These are phyloP conservation scores for Skeletonema tropicum DNA, from an alignment of 108 stramenopile genomes.

Conservation along the genomic window DNA sequence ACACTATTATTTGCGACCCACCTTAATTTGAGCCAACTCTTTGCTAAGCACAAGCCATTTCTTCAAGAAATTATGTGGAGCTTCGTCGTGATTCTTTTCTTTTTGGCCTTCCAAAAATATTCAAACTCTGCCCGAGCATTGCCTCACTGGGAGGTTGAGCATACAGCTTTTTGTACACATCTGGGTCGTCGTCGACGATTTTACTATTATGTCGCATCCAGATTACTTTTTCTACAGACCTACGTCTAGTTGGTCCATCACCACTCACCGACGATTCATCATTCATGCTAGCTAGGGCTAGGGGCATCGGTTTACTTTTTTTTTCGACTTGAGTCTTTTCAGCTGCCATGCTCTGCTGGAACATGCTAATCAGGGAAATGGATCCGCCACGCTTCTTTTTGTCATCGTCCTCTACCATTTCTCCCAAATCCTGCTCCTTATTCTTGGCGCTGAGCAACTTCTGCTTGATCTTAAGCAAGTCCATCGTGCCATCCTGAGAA, in stretches of 20 bases:
- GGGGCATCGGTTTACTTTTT: no score
- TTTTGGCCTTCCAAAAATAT: not conserved
- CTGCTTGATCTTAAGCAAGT: not conserved
- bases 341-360: not conserved
- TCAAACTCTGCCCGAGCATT: not conserved
- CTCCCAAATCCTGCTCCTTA: not conserved
- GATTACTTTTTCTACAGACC: not conserved
- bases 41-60: no score
- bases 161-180: not conserved
- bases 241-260: not conserved
- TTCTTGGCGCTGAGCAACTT: not conserved
- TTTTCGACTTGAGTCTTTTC: not conserved
- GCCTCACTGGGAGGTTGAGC: not conserved
- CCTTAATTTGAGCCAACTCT: no score
- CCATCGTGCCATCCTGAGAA: not conserved
- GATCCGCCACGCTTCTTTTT: not conserved
- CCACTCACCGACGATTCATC: no score
- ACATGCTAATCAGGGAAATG: not conserved
- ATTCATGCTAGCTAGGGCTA: no score
- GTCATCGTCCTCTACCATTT: not conserved
- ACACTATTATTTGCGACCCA: no score
- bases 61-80: no score
- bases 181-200: not conserved
- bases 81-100: not conserved
- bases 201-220: not conserved